These are phyloP conservation scores for Pachyrhizus erosus DNA, from an alignment of 306 rosid genomes.

Conservation along the genomic window DNA sequence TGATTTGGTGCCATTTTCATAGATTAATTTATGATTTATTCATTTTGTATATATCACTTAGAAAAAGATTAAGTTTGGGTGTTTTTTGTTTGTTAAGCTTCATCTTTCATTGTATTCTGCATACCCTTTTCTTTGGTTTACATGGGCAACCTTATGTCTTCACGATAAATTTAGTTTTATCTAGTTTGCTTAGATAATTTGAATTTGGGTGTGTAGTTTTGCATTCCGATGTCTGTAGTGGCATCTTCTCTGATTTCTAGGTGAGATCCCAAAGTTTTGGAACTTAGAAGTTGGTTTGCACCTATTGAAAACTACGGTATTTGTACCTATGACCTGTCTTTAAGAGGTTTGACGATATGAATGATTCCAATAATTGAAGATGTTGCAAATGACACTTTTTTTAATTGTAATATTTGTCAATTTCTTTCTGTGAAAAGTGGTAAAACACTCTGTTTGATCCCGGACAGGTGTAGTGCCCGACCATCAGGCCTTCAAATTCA, in stretches of 20 bases:
- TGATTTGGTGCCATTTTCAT: not conserved
- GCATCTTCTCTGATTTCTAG: constrained; percentile 11
- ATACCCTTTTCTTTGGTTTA: constrained; percentile 7
- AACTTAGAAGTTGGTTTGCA: constrained; percentile 25
- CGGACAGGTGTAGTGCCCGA: constrained; percentile 71
- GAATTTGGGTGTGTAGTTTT: constrained; percentile 38
- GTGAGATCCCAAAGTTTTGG: not conserved
- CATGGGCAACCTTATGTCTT: constrained; percentile 7
- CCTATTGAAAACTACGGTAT: not conserved
- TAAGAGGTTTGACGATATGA: not conserved
- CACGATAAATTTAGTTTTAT: constrained; percentile 20
- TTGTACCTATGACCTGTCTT: constrained; percentile 4
- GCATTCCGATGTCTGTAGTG: not conserved
- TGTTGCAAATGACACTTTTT: not conserved
- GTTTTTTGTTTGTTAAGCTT: constrained; percentile 1
- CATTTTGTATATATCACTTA: not conserved
- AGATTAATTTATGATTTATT: not conserved
- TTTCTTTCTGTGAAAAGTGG: constrained; percentile 25
- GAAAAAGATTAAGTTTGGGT: too few species aligned
- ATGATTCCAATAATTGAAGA: constrained; percentile 13
- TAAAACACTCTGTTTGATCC: constrained; percentile 28
- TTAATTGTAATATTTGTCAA: not conserved
- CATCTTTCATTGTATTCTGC: constrained; percentile 5
- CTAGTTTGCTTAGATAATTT: constrained; percentile 26
- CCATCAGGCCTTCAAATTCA: constrained; percentile 66